phyloP scores from a whole-genome alignment of 106 monocot genomes.

The Amphibolis antarctica region DNA sequence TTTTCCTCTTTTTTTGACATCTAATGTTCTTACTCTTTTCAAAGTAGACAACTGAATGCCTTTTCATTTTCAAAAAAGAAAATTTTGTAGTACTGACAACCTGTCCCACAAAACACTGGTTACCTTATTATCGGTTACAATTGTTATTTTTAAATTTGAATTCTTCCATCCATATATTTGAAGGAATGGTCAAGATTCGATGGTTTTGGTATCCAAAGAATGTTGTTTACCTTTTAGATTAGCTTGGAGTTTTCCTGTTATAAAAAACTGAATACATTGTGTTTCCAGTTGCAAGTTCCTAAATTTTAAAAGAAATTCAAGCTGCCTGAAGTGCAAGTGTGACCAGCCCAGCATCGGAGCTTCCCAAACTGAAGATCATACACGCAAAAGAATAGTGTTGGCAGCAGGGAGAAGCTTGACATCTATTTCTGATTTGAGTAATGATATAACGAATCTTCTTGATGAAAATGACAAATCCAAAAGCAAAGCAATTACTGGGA shows the following conservation, averaged over 20 bases:
- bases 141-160: too few relatives aligned
- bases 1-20: not conserved
- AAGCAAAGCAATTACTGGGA: not conserved
- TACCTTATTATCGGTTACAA: too few relatives aligned
- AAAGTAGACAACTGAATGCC: not conserved
- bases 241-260: too few relatives aligned
- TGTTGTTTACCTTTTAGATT: too few relatives aligned
- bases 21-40: not conserved
- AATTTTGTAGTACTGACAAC: too few relatives aligned
- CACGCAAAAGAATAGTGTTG: not conserved
- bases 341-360: not conserved
- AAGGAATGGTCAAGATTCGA: too few relatives aligned
- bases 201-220: too few relatives aligned
- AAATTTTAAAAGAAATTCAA: slow-evolving; percentile 5
- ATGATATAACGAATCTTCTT: not conserved
- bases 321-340: slow-evolving; percentile 9
- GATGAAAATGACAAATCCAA: not conserved
- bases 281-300: slow-evolving; percentile 9
- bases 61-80: too few relatives aligned
- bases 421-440: not conserved
- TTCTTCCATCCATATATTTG: too few relatives aligned
- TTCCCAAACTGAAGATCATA: not conserved
- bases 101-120: too few relatives aligned
- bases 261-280: too few relatives aligned
- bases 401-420: not conserved